Percentiles rank a stretch among this genome's conserved stretches.
Conservation (phyloP, 2,329 filamentous ascomycete species). For the Parascedosporium putredinis region DNA sequence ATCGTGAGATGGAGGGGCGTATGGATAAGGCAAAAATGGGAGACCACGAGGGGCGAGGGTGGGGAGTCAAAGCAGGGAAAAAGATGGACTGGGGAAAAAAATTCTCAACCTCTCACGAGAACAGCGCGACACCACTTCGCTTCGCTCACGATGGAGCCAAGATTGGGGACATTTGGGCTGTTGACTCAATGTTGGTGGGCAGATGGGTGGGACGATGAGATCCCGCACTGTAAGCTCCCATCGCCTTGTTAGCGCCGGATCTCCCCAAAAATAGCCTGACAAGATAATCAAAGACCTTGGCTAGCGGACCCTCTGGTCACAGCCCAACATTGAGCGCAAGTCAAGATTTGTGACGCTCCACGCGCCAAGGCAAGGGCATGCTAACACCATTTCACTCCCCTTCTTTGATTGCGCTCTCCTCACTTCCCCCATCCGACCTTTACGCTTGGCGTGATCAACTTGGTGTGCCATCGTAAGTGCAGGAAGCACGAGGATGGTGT, state of each 20-base stretch:
- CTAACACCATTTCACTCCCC: too few relatives aligned
- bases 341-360: not conserved
- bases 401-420: not conserved
- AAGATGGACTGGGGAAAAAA: not conserved
- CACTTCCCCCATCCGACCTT: too few relatives aligned
- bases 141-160: not conserved
- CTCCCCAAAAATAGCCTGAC: not conserved
- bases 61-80: not conserved
- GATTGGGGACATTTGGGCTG: not conserved
- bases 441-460: too few relatives aligned
- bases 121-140: not conserved
- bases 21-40: too few relatives aligned
- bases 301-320: not conserved
- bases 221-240: not conserved
- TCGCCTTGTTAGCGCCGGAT: not conserved
- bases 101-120: not conserved
- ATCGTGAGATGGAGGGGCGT: too few relatives aligned
- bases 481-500: too few relatives aligned
- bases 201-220: not conserved
- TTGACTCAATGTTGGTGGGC: not conserved
- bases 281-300: not conserved
- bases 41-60: not conserved
- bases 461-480: too few relatives aligned
- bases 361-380: not conserved
- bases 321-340: not conserved